A percentile compares a stretch with the other conserved stretches of the same genome.
Evolutionary conservation across 2,329 filamentous ascomycete species (phyloP).

Genomic region (Pyrenophora seminiperda): DNA sequence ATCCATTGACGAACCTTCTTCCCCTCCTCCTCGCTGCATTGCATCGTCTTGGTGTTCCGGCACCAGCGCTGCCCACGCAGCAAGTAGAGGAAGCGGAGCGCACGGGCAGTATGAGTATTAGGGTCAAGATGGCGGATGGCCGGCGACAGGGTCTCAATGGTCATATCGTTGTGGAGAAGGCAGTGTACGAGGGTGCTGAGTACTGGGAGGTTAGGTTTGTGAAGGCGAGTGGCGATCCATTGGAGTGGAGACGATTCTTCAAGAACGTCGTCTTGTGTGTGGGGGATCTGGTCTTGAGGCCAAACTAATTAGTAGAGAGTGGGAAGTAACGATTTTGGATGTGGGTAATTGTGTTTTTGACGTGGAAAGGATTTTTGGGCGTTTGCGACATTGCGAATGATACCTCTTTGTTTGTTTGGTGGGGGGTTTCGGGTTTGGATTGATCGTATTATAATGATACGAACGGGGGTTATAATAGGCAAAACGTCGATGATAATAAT

Average conservation of each 20-base stretch:
- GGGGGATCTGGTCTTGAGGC: conserved; percentile 74
- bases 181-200: conserved; percentile 67
- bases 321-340: background rate
- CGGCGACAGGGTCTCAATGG: conserved; percentile 75
- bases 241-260: conserved; percentile 97
- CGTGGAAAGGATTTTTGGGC: too few species aligned
- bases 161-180: conserved; percentile 74
- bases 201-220: conserved; percentile 83
- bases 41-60: conserved; percentile 82
- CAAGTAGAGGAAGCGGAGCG: conserved; percentile 41
- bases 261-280: conserved; percentile 91
- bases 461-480: too few species aligned
- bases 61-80: conserved; percentile 53
- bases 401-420: too few species aligned
- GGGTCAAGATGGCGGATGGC: conserved; percentile 75
- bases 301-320: conserved; percentile 21
- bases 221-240: conserved; percentile 91
- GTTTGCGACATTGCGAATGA: too few species aligned
- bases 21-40: conserved; percentile 77
- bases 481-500: too few species aligned
- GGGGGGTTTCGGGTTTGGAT: too few species aligned
- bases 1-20: conserved; percentile 58
- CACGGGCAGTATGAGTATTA: conserved; percentile 66
- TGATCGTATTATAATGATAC: too few species aligned
- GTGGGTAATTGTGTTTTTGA: background rate